Conservation (phyloP, 139 green algal genomes). For the Closterium sp. region DNA sequence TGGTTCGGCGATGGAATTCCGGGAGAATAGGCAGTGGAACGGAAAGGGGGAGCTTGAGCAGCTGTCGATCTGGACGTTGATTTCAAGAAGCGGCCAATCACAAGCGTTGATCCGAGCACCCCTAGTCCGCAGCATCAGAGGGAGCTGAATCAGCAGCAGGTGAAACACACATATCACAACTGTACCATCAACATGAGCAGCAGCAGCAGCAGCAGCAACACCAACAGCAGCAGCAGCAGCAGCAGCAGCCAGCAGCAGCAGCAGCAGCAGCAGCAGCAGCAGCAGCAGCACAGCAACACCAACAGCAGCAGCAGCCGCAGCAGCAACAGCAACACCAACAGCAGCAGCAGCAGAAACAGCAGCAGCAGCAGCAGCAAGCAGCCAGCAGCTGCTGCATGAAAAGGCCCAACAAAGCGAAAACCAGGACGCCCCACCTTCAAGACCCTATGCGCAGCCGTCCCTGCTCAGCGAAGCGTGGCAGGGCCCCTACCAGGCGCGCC, state of each 20-base stretch:
- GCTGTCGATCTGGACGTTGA: not conserved
- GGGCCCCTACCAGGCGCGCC: not conserved
- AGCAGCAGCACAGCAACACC: too few species aligned
- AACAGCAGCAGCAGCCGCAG: not conserved
- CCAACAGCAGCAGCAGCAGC: too few species aligned
- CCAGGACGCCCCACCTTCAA: not conserved
- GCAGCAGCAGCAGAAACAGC: not conserved
- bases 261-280: not conserved
- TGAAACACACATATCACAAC: too few species aligned
- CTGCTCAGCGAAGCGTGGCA: not conserved
- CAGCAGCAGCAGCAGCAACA: too few species aligned
- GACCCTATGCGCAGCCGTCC: not conserved
- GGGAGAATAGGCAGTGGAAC: not conserved
- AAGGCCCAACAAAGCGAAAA: not conserved
- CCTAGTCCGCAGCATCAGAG: not conserved
- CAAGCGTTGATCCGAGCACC: not conserved
- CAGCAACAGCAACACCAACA: not conserved
- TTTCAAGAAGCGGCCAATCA: slow-evolving; percentile 2
- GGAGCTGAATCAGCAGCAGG: not conserved
- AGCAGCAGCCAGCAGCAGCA: not conserved
- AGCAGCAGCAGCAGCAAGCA: not conserved
- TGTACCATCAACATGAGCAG: too few species aligned
- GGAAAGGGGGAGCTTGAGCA: not conserved
- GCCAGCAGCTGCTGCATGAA: not conserved
- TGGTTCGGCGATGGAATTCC: not conserved